Evolutionary conservation across 176 grass and related monocot species (phyloP), one percentile per base, ranked within the genome.

Genomic region (Pontederia paniculata): DNA sequence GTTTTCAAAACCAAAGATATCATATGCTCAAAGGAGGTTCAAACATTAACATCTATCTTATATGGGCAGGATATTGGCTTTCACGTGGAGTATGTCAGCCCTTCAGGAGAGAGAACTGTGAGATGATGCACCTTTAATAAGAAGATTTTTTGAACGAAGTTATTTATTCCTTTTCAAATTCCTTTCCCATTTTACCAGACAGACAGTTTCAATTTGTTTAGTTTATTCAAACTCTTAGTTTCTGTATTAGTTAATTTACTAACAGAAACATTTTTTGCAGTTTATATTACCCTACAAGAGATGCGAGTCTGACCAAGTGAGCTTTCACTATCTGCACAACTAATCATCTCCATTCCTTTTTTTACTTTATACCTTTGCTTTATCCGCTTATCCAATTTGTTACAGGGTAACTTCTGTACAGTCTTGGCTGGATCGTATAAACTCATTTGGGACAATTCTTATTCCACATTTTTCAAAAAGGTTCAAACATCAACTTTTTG

Each of bases 391-490:
- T 37, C 28, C 28, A 63, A 18, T 61, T 48, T 43, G 55, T 63
- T 51, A 65, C 74, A 98, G 93, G 94, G 94, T 50, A 93, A 93
- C 51, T 98, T 98, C 70, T 93, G 83, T 67, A 98, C 94, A 50
- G 54, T 98, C 59, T 80, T 71, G 44, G 75, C 63, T n/a, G 94
- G 94, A 91, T 88, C 87, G 8, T 98, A 88, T 69, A 88, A 62
- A 72, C 94, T 93, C 62, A 73, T 85, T 57, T 98, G 94, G 94
- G 94, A 98, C 48, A 98, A 98, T 60, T 88, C 94, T 52, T 98
- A 98, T 79, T 98, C 94, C 0, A 73, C 94, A 16, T 93, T 98
- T 70, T 91, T 84, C 72, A 98, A 85, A 79, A 98, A 93, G 87
- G 94, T 98, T 78, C 49, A 59, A 50, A 4, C 20, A 15, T 3